Evolutionary conservation across 2,329 filamentous ascomycete species (phyloP).

Genomic region (Aspergillus versicolor): DNA sequence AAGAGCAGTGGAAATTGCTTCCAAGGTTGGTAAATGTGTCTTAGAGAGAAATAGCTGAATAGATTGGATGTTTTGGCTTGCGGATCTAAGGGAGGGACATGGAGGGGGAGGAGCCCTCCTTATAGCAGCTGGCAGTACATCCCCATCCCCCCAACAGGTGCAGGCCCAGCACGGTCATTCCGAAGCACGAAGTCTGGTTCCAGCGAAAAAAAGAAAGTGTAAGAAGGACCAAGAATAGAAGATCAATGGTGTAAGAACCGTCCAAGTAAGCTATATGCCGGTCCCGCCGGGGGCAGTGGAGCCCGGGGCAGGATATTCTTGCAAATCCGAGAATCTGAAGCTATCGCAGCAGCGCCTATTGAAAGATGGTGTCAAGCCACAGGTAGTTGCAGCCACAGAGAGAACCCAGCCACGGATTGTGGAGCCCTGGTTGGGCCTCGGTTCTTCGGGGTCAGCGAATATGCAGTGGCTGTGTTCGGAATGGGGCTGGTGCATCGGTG

Average conservation of each 20-base stretch:
- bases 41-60: background rate
- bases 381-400: constrained; percentile 19
- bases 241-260: constrained; percentile 10
- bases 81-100: background rate
- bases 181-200: constrained; percentile 11
- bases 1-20: background rate
- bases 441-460: constrained; percentile 9
- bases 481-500: constrained; percentile 2
- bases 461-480: constrained; percentile 17
- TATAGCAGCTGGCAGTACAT: constrained; percentile 5
- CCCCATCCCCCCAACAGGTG: background rate
- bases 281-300: constrained; percentile 15
- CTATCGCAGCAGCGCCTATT: constrained; percentile 13
- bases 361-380: constrained; percentile 21
- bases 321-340: constrained; percentile 14
- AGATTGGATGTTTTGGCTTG: background rate
- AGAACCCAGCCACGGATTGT: constrained; percentile 10
- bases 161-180: constrained; percentile 11
- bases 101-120: constrained; percentile 5
- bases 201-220: constrained; percentile 8
- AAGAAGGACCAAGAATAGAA: constrained; percentile 11
- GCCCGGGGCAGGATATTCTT: constrained; percentile 5
- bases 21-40: background rate
- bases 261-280: constrained; percentile 16
- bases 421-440: constrained; percentile 7